Evolutionary conservation across 1,284 basidiomycete species (phyloP), one percentile per base, ranked within the genome.

Genomic region (Cutaneotrichosporon cavernicola): DNA sequence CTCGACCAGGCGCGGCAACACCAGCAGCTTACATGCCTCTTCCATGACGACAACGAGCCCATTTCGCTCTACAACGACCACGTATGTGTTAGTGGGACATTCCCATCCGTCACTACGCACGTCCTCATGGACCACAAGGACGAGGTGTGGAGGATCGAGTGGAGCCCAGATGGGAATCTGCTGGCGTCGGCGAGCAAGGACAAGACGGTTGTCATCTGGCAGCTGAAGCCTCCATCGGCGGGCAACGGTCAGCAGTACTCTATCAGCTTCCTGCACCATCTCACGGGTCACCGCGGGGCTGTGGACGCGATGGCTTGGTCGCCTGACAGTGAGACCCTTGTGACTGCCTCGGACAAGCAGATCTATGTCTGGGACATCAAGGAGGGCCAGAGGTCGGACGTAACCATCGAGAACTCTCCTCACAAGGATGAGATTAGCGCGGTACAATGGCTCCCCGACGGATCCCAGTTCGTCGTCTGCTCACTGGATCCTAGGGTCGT

Each of bases 71-170:
- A 95, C 73, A 85, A 85, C 58, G 92, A 99, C 77, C 92, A 97
- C 77, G 81, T 84, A 52, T 95, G 93, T 80, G 86, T 88, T 68
- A 86, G 88, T 73, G 85, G 86, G 51, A 85, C 86, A 47, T 98
- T 99, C 82, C 96, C 96, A 13, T 86, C 86, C 34, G 83, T 89
- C 32, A 92, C 90, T 9, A 92, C 92, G 2, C 88, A 89, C 30
- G 88, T 94, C 49, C 82, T 98, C 56, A 85, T 88, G 49, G 90
- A 89, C 36, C 96, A 99, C 79, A 85, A 84, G 14, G 92, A 97
- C 75, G 93, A 99, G 78, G 93, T 99, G 14, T 99, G 96, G 95
- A 88, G 90, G 73, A 81, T 98, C 66, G 89, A 89, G 75, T 99
- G 95, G 91, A 97, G 93, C 77, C 91, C 93, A 72, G 88, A 90